Evolutionary conservation across 2,329 filamentous ascomycete species (phyloP).

Genomic region (Malbranchea zuffiana): DNA sequence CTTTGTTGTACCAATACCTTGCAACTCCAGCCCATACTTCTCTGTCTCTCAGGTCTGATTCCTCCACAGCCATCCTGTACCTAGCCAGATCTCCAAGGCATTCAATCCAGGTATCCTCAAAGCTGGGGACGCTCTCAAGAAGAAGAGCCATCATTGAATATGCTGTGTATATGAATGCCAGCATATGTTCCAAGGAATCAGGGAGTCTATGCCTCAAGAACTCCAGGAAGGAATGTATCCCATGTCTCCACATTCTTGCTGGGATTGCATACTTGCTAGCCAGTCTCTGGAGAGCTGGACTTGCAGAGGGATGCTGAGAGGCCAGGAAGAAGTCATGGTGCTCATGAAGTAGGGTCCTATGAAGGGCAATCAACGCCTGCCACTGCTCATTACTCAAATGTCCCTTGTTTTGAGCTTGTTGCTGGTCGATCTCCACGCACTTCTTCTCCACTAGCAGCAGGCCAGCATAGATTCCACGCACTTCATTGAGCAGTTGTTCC

Average conservation of each 20-base stretch:
- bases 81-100: slow-evolving; percentile 77
- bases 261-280: slow-evolving; percentile 84
- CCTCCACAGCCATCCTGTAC: slow-evolving; percentile 86
- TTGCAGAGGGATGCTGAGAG: slow-evolving; percentile 72
- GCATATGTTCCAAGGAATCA: slow-evolving; percentile 72
- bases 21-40: slow-evolving; percentile 76
- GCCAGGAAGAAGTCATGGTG: slow-evolving; percentile 82
- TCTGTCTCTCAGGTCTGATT: slow-evolving; percentile 61
- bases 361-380: slow-evolving; percentile 71
- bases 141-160: slow-evolving; percentile 85
- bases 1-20: slow-evolving; percentile 72
- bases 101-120: slow-evolving; percentile 86
- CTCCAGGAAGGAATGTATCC: slow-evolving; percentile 77
- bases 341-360: slow-evolving; percentile 69
- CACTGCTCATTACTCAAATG: slow-evolving; percentile 57
- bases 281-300: slow-evolving; percentile 53
- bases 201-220: slow-evolving; percentile 64
- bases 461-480: slow-evolving; percentile 55
- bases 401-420: slow-evolving; percentile 45
- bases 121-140: slow-evolving; percentile 72
- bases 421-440: slow-evolving; percentile 70
- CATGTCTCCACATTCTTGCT: slow-evolving; percentile 85
- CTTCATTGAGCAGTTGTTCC: slow-evolving; percentile 68
- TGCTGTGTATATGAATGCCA: slow-evolving; percentile 76
- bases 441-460: slow-evolving; percentile 79